Evolutionary conservation across 805 yeast genomes (phyloP).

Genomic region (Millerozyma miso): DNA sequence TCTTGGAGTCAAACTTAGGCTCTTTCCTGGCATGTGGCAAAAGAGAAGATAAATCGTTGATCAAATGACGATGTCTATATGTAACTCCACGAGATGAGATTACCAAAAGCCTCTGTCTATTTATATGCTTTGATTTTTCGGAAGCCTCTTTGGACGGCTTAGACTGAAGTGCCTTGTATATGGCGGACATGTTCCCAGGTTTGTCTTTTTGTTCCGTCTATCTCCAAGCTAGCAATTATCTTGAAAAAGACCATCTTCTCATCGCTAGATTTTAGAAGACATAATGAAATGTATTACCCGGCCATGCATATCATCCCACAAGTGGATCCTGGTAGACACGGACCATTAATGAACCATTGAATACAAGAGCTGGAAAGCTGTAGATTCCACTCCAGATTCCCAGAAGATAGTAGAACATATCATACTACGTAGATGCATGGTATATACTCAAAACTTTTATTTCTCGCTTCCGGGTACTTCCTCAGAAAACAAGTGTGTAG

Average conservation of each 20-base stretch:
- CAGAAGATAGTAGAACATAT: no score
- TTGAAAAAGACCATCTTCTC: not conserved
- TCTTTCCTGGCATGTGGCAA: conserved; percentile 96
- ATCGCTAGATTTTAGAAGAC: not conserved
- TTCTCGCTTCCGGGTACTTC: not conserved
- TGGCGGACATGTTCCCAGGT: conserved; percentile 35
- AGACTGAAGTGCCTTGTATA: conserved; percentile 42
- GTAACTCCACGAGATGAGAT: conserved; percentile 95
- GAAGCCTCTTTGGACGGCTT: conserved; percentile 46
- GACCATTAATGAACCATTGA: no score
- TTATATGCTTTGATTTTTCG: conserved; percentile 54
- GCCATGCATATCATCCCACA: no score
- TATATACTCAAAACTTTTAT: not conserved
- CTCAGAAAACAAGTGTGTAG: not conserved
- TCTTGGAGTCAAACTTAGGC: conserved; percentile 91
- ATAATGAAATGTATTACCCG: not conserved
- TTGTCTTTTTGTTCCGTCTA: not conserved
- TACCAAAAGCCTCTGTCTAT: conserved; percentile 83
- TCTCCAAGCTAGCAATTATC: not conserved
- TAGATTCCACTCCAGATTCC: no score
- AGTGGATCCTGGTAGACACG: no score
- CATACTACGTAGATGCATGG: not conserved
- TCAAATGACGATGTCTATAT: conserved; percentile 90
- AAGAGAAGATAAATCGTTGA: conserved; percentile 70
- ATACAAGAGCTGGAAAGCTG: no score